Evolutionary conservation across 129 eudicot species (phyloP).

Genomic region (Apium graveolens): DNA sequence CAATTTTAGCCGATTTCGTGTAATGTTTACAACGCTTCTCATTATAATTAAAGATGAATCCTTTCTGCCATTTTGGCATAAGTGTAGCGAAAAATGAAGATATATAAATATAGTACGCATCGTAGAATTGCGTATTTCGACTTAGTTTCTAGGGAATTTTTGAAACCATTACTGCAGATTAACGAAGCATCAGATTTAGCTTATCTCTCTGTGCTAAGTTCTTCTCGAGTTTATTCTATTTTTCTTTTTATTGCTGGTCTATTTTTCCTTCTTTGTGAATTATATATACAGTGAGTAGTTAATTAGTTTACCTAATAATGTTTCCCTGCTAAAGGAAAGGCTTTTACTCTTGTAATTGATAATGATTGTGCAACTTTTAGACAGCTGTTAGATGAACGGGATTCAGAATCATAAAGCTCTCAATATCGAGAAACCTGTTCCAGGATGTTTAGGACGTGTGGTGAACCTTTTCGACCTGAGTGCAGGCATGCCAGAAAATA

Average conservation of each 20-base stretch:
- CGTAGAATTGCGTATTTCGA: background rate
- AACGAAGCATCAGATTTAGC: background rate
- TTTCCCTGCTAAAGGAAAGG: background rate
- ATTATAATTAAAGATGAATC: background rate
- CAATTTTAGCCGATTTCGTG: background rate
- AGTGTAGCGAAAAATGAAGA: background rate
- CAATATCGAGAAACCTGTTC: conserved; percentile 43
- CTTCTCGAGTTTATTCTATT: background rate
- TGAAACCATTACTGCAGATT: background rate
- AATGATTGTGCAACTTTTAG: conserved; percentile 4
- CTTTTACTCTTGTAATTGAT: background rate
- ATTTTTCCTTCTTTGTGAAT: background rate
- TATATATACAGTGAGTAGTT: background rate
- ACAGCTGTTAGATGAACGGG: conserved; percentile 63
- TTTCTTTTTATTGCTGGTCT: too few relatives aligned
- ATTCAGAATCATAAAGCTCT: conserved; percentile 34
- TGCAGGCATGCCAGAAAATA: conserved; percentile 46
- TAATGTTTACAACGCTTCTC: background rate
- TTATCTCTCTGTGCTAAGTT: background rate
- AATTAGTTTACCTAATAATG: background rate
- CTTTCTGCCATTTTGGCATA: background rate
- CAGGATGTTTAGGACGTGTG: conserved; percentile 89
- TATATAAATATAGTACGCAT: background rate
- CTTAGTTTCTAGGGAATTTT: background rate
- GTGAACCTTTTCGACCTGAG: conserved; percentile 72